These are phyloP conservation scores for Lodderomyces jiufengensis DNA, from an alignment of 1,139 yeast genomes.

Conservation along the genomic window DNA sequence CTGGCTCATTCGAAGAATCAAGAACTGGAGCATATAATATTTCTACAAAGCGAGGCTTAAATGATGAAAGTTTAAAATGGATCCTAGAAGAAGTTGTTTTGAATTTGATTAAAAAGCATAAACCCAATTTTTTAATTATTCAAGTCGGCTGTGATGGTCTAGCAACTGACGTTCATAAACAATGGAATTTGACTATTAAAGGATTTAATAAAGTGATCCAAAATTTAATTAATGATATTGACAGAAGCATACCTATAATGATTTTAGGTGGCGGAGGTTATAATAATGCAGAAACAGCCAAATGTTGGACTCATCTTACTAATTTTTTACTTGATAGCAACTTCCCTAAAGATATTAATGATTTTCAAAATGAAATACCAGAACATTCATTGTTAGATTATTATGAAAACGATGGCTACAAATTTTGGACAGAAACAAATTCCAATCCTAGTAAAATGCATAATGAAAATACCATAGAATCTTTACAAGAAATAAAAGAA, in stretches of 20 bases:
- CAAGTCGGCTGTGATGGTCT: constrained; percentile 78
- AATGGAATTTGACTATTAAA: constrained; percentile 64
- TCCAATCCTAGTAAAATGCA: constrained; percentile 27
- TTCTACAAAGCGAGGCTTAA: constrained; percentile 56
- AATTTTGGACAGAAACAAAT: constrained; percentile 45
- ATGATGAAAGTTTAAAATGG: constrained; percentile 38
- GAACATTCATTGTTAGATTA: constrained; percentile 47
- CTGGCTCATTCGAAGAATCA: constrained; percentile 43
- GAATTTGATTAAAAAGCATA: constrained; percentile 36
- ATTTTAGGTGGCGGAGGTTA: constrained; percentile 81
- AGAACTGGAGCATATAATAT: constrained; percentile 45
- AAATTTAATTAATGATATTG: constrained; percentile 24
- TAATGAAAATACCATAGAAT: constrained; percentile 35
- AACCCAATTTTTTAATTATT: constrained; percentile 55
- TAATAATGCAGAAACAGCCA: constrained; percentile 57
- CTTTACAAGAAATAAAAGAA: constrained; percentile 16
- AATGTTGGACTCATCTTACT: constrained; percentile 63
- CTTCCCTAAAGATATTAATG: constrained; percentile 9
- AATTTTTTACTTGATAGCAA: constrained; percentile 3
- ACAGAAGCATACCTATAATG: constrained; percentile 29
- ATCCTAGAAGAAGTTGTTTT: constrained; percentile 40
- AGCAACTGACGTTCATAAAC: constrained; percentile 49
- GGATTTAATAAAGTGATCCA: constrained; percentile 44
- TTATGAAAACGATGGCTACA: constrained; percentile 46
- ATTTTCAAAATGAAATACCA: constrained; percentile 28